Conservation (phyloP, 805 yeast genomes). For the Millerozyma acaciae region DNA sequence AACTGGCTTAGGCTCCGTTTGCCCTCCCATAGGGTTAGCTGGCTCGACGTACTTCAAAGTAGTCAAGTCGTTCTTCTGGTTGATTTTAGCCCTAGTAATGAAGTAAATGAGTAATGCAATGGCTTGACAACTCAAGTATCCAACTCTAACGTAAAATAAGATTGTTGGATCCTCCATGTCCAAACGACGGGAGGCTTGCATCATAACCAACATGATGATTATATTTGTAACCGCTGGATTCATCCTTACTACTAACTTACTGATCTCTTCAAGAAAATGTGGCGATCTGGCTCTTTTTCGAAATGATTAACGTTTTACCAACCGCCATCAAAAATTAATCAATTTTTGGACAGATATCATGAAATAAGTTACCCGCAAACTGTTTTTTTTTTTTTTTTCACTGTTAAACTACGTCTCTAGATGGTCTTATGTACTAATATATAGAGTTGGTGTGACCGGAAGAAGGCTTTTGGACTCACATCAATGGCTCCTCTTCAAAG, state of each 20-base stretch:
- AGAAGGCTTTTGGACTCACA: too few species aligned
- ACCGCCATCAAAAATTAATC: too few species aligned
- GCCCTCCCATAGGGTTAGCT: constrained; percentile 74
- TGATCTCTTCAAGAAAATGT: too few species aligned
- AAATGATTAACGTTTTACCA: too few species aligned
- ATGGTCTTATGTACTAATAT: neutral
- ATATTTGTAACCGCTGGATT: constrained; percentile 86
- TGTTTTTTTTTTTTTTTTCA: constrained; percentile 1
- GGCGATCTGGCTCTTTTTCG: too few species aligned
- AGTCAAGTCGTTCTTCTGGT: constrained; percentile 80
- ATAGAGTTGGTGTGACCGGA: neutral
- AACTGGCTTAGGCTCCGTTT: constrained; percentile 66
- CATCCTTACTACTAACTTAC: constrained; percentile 45
- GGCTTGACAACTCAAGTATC: constrained; percentile 64
- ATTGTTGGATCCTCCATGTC: constrained; percentile 82
- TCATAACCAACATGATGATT: constrained; percentile 89
- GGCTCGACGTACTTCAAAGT: constrained; percentile 89
- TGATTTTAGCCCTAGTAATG: constrained; percentile 56
- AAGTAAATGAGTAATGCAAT: constrained; percentile 65
- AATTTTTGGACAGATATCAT: too few species aligned
- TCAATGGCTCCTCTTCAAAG: too few species aligned
- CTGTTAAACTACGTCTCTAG: too few species aligned
- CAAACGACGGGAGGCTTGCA: constrained; percentile 87
- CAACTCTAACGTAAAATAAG: constrained; percentile 69
- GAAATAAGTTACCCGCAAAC: constrained; percentile 8